A percentile compares a stretch with the other conserved stretches of the same genome.
These are phyloP conservation scores for Pyropia haitanensis DNA, from an alignment of 23 red algal species.

Conservation along the genomic window DNA sequence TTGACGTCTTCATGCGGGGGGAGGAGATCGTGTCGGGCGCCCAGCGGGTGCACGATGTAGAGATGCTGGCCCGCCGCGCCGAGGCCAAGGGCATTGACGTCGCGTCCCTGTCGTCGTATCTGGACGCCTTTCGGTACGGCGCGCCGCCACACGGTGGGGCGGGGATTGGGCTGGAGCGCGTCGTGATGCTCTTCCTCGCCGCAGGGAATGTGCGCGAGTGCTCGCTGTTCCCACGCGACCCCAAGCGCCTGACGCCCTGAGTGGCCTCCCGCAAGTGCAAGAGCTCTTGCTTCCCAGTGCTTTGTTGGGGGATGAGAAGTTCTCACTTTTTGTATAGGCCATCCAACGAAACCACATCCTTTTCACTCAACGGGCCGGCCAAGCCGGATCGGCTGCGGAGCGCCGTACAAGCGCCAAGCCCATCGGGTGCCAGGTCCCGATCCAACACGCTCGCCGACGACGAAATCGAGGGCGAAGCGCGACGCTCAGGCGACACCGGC, in stretches of 20 bases:
- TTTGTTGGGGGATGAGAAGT: too few species aligned
- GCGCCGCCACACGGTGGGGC: constrained; percentile 87
- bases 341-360: too few species aligned
- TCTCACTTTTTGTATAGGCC: too few species aligned
- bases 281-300: too few species aligned
- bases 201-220: constrained; percentile 86
- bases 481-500: too few species aligned
- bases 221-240: constrained; percentile 92
- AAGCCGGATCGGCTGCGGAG: too few species aligned
- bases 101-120: constrained; percentile 59
- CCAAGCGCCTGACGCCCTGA: constrained; percentile 76
- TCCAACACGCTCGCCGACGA: too few species aligned
- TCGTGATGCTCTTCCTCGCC: constrained; percentile 92
- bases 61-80: constrained; percentile 46
- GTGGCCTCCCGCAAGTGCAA: too few species aligned
- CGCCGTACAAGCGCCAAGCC: too few species aligned
- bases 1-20: constrained; percentile 95
- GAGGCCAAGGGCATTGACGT: constrained; percentile 53
- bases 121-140: constrained; percentile 85
- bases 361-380: too few species aligned
- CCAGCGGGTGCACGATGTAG: constrained; percentile 83
- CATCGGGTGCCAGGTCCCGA: too few species aligned
- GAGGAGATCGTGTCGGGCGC: constrained; percentile 99
- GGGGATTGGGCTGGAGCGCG: constrained; percentile 92
- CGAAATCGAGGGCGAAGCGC: too few species aligned